Percentiles rank a stretch among this genome's conserved stretches.
phyloP scores from a whole-genome alignment of 257 asterid species.

The Cynanchum wilfordii region DNA sequence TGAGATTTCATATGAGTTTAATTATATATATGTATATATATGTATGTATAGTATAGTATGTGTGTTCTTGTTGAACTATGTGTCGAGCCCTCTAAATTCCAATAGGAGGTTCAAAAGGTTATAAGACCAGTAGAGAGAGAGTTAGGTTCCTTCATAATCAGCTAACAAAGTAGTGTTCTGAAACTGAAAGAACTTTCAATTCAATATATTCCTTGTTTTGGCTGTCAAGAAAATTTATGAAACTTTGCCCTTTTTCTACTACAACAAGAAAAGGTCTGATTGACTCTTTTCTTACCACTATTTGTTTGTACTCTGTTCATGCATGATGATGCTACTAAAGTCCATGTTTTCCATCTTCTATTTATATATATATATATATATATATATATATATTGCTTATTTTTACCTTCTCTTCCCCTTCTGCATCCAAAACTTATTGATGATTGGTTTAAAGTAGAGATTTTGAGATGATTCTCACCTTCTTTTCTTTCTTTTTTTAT shows the following conservation, averaged over 20 bases:
- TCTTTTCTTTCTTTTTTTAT: too few relatives aligned
- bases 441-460: too few relatives aligned
- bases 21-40: not conserved
- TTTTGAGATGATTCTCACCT: not conserved
- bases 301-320: too few relatives aligned
- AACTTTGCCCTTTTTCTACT: too few relatives aligned
- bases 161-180: not conserved
- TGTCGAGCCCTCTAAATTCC: constrained; percentile 3
- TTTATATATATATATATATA: too few relatives aligned
- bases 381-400: too few relatives aligned
- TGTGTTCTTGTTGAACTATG: not conserved
- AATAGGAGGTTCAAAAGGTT: constrained; percentile 4
- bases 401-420: not conserved
- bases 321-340: too few relatives aligned
- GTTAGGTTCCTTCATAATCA: not conserved
- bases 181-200: constrained; percentile 5
- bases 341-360: too few relatives aligned
- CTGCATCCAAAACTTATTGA: not conserved
- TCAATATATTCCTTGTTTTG: constrained; percentile 5
- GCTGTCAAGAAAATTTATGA: not conserved
- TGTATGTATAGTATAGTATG: too few relatives aligned
- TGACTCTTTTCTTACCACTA: too few relatives aligned
- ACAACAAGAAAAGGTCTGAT: too few relatives aligned
- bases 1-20: not conserved
- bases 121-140: not conserved